Evolutionary conservation across 2,329 filamentous ascomycete genomes (phyloP).

Genomic region (Didymella pinodella): DNA sequence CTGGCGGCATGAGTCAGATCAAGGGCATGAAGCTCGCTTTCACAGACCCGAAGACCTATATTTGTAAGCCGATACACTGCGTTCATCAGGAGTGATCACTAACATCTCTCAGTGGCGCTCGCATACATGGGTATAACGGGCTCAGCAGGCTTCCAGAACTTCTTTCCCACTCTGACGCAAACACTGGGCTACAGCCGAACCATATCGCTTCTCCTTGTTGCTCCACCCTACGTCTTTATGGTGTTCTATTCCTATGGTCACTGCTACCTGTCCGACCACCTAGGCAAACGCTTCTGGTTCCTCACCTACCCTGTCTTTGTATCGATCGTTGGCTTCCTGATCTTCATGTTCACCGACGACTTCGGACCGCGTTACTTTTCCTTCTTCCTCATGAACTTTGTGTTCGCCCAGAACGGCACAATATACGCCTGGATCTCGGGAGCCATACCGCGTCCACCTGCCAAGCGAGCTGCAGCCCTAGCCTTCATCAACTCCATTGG

Average conservation of each 20-base stretch:
- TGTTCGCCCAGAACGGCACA: slow-evolving; percentile 64
- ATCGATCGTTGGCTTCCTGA: slow-evolving; percentile 60
- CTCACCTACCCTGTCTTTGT: slow-evolving; percentile 57
- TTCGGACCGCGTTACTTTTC: slow-evolving; percentile 65
- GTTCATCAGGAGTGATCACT: background rate
- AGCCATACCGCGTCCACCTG: slow-evolving; percentile 61
- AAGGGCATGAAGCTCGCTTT: slow-evolving; percentile 61
- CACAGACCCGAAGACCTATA: slow-evolving; percentile 59
- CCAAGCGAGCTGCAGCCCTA: slow-evolving; percentile 63
- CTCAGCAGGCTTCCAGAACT: slow-evolving; percentile 63
- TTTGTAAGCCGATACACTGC: slow-evolving; percentile 30
- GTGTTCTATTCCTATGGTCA: slow-evolving; percentile 58
- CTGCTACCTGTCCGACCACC: slow-evolving; percentile 53
- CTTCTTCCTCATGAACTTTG: slow-evolving; percentile 64
- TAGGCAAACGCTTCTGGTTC: slow-evolving; percentile 55
- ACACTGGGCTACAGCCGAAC: slow-evolving; percentile 63
- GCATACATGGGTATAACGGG: slow-evolving; percentile 60
- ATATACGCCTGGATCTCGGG: slow-evolving; percentile 65
- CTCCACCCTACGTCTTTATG: slow-evolving; percentile 67
- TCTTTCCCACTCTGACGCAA: slow-evolving; percentile 63
- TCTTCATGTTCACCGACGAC: slow-evolving; percentile 62
- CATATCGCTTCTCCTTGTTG: slow-evolving; percentile 63
- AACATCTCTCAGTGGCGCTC: slow-evolving; percentile 46
- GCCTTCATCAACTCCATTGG: slow-evolving; percentile 65
- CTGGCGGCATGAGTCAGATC: slow-evolving; percentile 58